phyloP scores from a whole-genome alignment of 2,329 filamentous ascomycete species.

The Incumbomyces lentus region DNA sequence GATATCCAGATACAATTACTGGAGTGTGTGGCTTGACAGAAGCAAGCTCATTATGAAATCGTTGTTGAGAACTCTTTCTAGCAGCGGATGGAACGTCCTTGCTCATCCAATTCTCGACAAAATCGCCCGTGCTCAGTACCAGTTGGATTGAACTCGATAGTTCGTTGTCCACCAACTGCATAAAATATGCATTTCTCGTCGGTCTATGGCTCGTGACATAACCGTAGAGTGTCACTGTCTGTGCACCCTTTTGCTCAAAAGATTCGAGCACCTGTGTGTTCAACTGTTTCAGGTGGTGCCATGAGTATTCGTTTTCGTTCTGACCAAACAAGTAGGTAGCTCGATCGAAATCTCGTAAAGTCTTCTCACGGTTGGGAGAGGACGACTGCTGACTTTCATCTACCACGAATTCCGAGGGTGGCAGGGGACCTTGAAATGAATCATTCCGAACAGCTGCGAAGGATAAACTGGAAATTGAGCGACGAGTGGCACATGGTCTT shows the following conservation, averaged over 20 bases:
- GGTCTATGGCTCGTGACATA: conserved; percentile 18
- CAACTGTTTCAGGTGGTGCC: conserved; percentile 1
- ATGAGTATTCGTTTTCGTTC: conserved; percentile 11
- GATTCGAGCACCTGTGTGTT: neutral
- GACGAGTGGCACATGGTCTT: no score
- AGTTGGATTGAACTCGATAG: conserved; percentile 19
- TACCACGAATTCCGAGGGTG: no score
- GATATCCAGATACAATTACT: conserved; percentile 42
- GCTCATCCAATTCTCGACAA: conserved; percentile 15
- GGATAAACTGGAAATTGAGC: no score
- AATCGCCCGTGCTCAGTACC: conserved; percentile 6
- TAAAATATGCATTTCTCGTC: conserved; percentile 13
- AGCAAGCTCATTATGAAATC: conserved; percentile 30
- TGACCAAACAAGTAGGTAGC: no score
- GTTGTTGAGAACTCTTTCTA: neutral
- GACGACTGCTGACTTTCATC: no score
- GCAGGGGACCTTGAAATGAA: no score
- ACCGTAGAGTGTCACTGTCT: conserved; percentile 11
- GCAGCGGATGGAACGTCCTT: neutral
- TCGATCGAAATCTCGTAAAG: no score
- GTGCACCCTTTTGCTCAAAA: neutral
- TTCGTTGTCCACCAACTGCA: conserved; percentile 13
- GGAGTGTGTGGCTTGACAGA: conserved; percentile 42
- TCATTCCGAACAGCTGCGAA: no score
- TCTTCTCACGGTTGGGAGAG: no score